phyloP scores from a whole-genome alignment of 441 rosid species.

The Macaranga tanarius region DNA sequence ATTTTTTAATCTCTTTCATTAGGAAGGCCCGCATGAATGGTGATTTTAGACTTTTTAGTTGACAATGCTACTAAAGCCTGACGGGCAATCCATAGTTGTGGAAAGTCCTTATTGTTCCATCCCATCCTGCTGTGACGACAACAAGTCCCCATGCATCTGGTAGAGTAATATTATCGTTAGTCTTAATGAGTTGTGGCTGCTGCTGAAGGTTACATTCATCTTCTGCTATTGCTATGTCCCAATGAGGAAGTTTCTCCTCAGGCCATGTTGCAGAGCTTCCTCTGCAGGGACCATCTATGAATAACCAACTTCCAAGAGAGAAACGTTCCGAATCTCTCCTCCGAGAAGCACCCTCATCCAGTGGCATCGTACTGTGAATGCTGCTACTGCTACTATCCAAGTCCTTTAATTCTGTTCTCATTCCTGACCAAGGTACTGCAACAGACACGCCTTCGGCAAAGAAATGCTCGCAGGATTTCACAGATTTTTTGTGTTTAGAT shows the following conservation, averaged over 20 bases:
- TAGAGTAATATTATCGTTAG: neutral
- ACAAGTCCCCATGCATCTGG: conserved; percentile 73
- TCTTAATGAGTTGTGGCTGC: neutral
- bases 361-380: neutral
- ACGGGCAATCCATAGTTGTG: conserved; percentile 74
- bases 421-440: conserved; percentile 64
- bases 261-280: conserved; percentile 80
- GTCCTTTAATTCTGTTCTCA: conserved; percentile 17
- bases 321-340: conserved; percentile 44
- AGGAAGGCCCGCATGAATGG: neutral
- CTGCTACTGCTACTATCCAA: conserved; percentile 8
- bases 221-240: conserved; percentile 27
- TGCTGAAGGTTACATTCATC: conserved; percentile 14
- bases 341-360: conserved; percentile 24
- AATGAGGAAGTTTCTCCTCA: conserved; percentile 64
- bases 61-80: conserved; percentile 24
- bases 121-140: conserved; percentile 68
- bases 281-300: conserved; percentile 48
- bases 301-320: conserved; percentile 52
- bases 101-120: conserved; percentile 67
- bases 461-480: conserved; percentile 69
- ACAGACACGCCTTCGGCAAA: conserved; percentile 54
- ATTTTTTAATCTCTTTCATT: too few relatives aligned
- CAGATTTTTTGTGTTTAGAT: conserved; percentile 44
- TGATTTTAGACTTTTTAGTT: neutral